Conservation (phyloP, 768 basidiomycete genomes). For the Tubosaeta sp. region DNA sequence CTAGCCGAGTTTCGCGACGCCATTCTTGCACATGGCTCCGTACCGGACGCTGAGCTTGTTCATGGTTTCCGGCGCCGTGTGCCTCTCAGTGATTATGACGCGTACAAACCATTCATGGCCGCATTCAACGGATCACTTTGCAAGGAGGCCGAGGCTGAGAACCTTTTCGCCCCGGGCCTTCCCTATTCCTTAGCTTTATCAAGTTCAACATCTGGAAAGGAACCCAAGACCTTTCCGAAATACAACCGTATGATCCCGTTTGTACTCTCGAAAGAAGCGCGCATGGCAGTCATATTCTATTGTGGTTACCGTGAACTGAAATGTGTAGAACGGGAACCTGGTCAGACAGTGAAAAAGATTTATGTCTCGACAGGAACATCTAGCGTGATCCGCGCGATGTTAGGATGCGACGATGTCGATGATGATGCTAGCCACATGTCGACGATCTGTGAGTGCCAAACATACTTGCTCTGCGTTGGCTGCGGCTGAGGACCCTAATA, state of each 20-base stretch:
- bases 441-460: background rate
- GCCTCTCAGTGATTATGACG: slow-evolving; percentile 3
- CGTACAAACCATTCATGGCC: slow-evolving; percentile 7
- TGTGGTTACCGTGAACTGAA: background rate
- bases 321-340: background rate
- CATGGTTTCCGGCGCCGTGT: background rate
- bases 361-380: background rate
- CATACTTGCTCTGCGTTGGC: background rate
- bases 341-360: background rate
- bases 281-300: background rate
- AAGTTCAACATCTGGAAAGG: slow-evolving; percentile 7
- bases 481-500: background rate
- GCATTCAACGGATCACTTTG: slow-evolving; percentile 7
- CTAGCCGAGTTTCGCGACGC: slow-evolving; percentile 3
- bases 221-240: slow-evolving; percentile 1
- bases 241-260: background rate
- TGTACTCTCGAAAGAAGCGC: background rate
- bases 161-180: slow-evolving; percentile 13
- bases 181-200: slow-evolving; percentile 2
- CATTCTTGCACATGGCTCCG: background rate
- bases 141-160: slow-evolving; percentile 4
- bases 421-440: slow-evolving; percentile 1
- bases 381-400: background rate
- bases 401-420: slow-evolving; percentile 1
- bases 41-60: background rate